Conservation (phyloP, 2,329 filamentous ascomycete species). For the Pseudogymnoascus pannorum region DNA sequence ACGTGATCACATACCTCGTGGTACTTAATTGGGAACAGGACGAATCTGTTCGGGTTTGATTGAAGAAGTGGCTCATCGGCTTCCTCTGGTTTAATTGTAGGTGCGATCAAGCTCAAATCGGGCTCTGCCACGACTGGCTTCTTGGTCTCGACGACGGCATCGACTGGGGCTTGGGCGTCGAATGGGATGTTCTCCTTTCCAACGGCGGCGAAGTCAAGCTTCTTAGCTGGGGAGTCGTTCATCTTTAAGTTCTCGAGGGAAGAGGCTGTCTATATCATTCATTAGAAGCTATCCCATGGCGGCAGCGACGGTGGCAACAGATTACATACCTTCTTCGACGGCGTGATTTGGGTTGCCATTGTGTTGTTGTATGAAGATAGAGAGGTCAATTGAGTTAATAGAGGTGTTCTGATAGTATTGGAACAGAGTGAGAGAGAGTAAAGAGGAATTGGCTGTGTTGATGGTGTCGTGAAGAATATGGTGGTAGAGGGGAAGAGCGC, state of each 20-base stretch:
- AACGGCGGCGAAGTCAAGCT: constrained; percentile 65
- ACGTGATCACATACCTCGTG: constrained; percentile 69
- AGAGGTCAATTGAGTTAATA: constrained; percentile 16
- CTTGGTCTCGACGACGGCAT: constrained; percentile 46
- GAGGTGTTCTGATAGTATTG: constrained; percentile 1
- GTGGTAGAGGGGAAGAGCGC: constrained; percentile 8
- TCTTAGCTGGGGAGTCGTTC: constrained; percentile 80
- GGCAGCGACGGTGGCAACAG: constrained; percentile 27
- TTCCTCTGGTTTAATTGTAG: constrained; percentile 60
- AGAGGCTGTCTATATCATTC: constrained; percentile 62
- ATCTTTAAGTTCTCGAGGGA: constrained; percentile 86
- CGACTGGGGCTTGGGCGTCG: constrained; percentile 42
- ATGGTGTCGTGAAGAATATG: constrained; percentile 11
- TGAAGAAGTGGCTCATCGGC: constrained; percentile 83
- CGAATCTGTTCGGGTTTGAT: constrained; percentile 94
- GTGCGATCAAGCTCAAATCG: constrained; percentile 29
- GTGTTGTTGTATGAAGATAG: constrained; percentile 22
- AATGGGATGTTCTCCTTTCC: constrained; percentile 75
- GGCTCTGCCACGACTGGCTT: constrained; percentile 44
- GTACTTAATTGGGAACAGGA: constrained; percentile 98
- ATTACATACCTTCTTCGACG: constrained; percentile 61
- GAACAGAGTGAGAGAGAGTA: constrained; percentile 19
- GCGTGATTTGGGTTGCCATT: constrained; percentile 74
- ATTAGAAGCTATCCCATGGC: constrained; percentile 19
- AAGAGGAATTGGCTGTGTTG: constrained; percentile 14